These are phyloP conservation scores for Parathielavia appendiculata DNA, from an alignment of 495 filamentous ascomycete species.

Conservation along the genomic window DNA sequence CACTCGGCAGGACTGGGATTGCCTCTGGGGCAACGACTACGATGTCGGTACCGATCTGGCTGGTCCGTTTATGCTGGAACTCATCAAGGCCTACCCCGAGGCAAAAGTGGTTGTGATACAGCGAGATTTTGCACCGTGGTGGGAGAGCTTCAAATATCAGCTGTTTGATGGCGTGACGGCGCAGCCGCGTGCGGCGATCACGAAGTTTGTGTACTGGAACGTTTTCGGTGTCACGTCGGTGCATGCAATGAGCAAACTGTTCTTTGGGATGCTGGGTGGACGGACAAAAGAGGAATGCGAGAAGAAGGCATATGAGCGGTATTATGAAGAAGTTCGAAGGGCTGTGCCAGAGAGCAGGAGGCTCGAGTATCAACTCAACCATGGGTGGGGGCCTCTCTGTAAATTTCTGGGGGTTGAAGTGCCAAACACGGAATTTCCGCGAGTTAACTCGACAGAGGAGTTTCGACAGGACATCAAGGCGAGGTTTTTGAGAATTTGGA, in stretches of 20 bases:
- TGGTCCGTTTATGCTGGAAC: conserved; percentile 33
- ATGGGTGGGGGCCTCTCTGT: conserved; percentile 48
- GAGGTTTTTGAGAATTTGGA: not conserved
- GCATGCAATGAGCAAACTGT: conserved; percentile 13
- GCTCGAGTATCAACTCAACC: conserved; percentile 39
- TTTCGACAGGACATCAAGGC: not conserved
- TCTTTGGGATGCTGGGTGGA: conserved; percentile 21
- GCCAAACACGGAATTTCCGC: conserved; percentile 41
- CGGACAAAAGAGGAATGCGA: conserved; percentile 25
- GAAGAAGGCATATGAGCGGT: conserved; percentile 21
- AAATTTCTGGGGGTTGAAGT: conserved; percentile 38
- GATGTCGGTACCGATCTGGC: conserved; percentile 38
- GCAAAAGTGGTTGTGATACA: conserved; percentile 42
- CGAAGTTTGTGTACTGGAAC: not conserved
- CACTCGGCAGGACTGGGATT: conserved; percentile 38
- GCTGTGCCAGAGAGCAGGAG: conserved; percentile 33
- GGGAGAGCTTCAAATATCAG: conserved; percentile 24
- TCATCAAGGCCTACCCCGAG: conserved; percentile 44
- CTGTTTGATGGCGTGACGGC: conserved; percentile 12
- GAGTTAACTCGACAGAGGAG: conserved; percentile 32
- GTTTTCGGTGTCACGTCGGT: conserved; percentile 10
- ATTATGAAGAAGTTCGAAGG: conserved; percentile 28
- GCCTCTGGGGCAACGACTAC: conserved; percentile 35
- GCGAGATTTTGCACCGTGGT: conserved; percentile 37
- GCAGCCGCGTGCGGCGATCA: conserved; percentile 1